These are phyloP conservation scores for Naganishia albida DNA, from an alignment of 1,284 basidiomycete species.

Conservation along the genomic window DNA sequence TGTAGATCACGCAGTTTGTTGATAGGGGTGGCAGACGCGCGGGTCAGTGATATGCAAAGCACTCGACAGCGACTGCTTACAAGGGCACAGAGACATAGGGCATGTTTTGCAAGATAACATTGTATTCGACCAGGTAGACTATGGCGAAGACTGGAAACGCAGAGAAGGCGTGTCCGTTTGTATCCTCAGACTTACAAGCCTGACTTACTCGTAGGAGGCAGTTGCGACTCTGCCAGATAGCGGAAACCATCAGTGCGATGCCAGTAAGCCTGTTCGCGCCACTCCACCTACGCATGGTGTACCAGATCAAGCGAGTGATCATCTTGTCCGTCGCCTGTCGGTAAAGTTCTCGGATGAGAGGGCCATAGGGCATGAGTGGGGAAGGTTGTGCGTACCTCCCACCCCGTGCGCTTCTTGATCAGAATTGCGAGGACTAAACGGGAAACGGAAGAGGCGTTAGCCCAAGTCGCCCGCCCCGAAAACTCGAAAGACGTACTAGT, in stretches of 20 bases:
- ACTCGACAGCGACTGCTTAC: background rate
- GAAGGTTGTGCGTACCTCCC: background rate
- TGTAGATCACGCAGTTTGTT: background rate
- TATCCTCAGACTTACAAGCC: no score
- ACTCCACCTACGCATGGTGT: slow-evolving; percentile 12
- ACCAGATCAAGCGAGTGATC: slow-evolving; percentile 16
- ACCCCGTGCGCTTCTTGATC: slow-evolving; percentile 6
- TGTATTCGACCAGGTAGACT: slow-evolving; percentile 14
- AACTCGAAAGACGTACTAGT: background rate
- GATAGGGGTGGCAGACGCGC: no score
- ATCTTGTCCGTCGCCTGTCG: slow-evolving; percentile 20
- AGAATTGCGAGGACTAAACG: slow-evolving; percentile 4
- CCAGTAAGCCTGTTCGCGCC: background rate
- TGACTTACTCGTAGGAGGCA: slow-evolving; percentile 14
- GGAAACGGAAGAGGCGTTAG: background rate
- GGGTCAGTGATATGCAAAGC: background rate
- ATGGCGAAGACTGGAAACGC: slow-evolving; percentile 5
- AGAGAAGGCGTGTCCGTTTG: background rate
- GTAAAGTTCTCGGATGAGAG: no score
- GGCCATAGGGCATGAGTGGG: background rate
- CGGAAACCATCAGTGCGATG: background rate
- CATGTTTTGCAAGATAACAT: slow-evolving; percentile 13
- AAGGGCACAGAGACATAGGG: slow-evolving; percentile 22
- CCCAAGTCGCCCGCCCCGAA: background rate
- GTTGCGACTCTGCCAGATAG: slow-evolving; percentile 15